Base-by-base conservation (phyloP, 495 filamentous ascomycete species). In the Penicillium coffeae region DNA sequence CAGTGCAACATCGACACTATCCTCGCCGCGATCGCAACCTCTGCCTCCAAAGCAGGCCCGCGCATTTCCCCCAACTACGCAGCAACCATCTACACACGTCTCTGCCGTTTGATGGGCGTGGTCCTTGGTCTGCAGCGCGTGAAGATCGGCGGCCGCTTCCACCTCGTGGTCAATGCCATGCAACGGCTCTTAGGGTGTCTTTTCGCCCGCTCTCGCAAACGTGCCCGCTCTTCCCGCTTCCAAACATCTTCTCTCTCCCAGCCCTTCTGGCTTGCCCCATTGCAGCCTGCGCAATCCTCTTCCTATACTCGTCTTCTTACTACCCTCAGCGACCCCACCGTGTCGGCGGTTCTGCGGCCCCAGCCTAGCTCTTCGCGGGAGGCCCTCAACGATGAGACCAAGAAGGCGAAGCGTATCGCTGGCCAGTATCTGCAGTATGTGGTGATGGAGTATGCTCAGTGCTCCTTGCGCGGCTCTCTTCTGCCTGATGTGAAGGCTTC, bases 281-380 rank as follows among this genome's bases (percentile, higher is more conserved):
- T 72, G 50, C 45, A 68, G 9, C 68, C 77, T 25, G 62, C 64
- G 1, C 78, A 89, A 47, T 85, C 85, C 3, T 68, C 74, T 34
- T 71, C 75, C 21, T 89, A 83, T 63, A 73, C 86, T 6, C 81
- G 88, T 4, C 76, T 94, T 20, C 70, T 96, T 22, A 86, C 82
- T 5, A 75, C 86, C 3, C 77, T 95, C 44, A 90, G 86, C 63
- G 85, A 91, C 45, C 90, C 90, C 12, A 86, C 83, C 12, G 79
- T 80, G 13, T 89, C 84, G 0, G 85, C 86, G 3, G 84, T 90
- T 1, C 70, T 83, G 4, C 71, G 76, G 12, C 64, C 72, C 1
- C 72, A 66, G 37, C 54, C 64, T 8, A 58, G 61, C 15, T 51
- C 53, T 5, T 60, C 64, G n/a, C 62, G 66, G 42, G 63, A 71